phyloP scores from a whole-genome alignment of 768 basidiomycete species.

The Mycena maculata region DNA sequence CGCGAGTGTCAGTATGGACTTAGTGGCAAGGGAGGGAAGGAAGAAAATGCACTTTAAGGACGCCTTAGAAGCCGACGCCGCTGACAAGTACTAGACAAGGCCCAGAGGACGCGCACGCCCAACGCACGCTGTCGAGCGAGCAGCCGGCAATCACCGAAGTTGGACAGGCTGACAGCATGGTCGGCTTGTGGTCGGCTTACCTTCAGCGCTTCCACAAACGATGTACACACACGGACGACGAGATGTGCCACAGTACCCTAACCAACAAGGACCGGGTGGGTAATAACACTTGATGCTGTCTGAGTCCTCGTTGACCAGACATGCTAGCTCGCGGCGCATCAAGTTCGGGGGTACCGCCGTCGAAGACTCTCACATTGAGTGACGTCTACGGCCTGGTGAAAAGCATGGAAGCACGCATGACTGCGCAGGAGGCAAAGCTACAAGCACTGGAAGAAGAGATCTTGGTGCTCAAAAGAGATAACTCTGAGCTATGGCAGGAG shows the following conservation, averaged over 20 bases:
- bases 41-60: no score
- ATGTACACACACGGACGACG: neutral
- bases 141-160: neutral
- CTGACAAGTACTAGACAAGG: no score
- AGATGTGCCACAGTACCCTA: neutral
- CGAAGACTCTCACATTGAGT: neutral
- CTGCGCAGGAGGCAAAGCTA: neutral
- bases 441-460: neutral
- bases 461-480: neutral
- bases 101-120: no score
- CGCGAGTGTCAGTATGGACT: no score
- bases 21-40: no score
- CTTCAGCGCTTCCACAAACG: neutral
- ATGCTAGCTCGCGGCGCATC: neutral
- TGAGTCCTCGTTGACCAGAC: neutral
- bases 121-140: no score
- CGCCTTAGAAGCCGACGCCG: no score
- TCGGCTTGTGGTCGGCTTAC: neutral
- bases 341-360: neutral
- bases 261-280: neutral
- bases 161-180: neutral
- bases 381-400: slow-evolving; percentile 1
- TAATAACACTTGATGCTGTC: neutral
- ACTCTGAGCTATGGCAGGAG: slow-evolving; percentile 6
- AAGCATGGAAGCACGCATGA: slow-evolving; percentile 9